phyloP scores from a whole-genome alignment of 441 rosid genomes.

The Manihot esculenta region DNA sequence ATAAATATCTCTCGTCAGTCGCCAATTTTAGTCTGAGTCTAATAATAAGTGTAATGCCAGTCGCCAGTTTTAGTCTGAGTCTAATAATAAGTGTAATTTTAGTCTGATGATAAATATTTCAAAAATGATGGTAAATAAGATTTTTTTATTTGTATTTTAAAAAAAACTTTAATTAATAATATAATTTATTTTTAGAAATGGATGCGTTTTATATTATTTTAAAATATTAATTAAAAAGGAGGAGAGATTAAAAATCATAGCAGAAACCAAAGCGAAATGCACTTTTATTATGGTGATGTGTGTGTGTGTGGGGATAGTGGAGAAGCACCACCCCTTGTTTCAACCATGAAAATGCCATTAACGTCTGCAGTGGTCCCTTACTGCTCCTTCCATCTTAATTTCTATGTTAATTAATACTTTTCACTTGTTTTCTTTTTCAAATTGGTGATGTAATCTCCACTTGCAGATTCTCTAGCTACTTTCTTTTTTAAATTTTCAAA shows the following conservation, averaged over 20 bases:
- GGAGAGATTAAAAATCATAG: background rate
- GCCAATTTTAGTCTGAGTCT: too few relatives aligned
- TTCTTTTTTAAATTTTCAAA: too few relatives aligned
- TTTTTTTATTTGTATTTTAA: too few relatives aligned
- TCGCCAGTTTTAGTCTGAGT: too few relatives aligned
- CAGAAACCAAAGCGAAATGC: background rate
- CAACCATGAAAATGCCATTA: constrained; percentile 12
- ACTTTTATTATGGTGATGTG: constrained; percentile 5
- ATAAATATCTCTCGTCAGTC: too few relatives aligned
- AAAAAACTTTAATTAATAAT: too few relatives aligned
- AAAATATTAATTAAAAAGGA: background rate
- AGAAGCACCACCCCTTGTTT: constrained; percentile 11
- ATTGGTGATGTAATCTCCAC: constrained; percentile 17
- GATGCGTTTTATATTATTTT: too few relatives aligned
- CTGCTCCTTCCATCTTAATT: background rate
- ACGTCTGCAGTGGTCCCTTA: constrained; percentile 22
- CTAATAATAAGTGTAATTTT: too few relatives aligned
- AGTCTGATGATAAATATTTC: too few relatives aligned
- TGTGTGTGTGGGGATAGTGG: constrained; percentile 1
- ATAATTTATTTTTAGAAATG: too few relatives aligned
- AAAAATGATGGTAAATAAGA: too few relatives aligned
- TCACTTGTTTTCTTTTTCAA: background rate
- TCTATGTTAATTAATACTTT: background rate
- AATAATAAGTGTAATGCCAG: too few relatives aligned
- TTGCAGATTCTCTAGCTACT: background rate